Evolutionary conservation across 192 early-diverging fungal genomes (phyloP), one percentile per base, ranked within the genome.

Genomic region (Funneliformis mosseae): DNA sequence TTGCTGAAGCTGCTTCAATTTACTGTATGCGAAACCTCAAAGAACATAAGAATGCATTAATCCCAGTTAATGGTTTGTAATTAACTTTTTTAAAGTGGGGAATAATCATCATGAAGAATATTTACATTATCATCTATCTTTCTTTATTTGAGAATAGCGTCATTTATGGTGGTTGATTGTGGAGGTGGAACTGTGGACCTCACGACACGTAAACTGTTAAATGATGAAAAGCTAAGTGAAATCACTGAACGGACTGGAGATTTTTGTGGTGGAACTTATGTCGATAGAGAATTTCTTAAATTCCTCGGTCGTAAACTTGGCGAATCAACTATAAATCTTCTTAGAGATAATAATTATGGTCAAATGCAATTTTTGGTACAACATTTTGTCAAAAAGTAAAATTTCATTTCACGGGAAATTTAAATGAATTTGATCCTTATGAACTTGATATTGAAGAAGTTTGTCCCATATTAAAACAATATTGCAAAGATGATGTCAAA

Each of bases 211-310:
- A 48, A 41, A 75, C 10, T 75, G 12, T 16, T 16, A 8, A 27
- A 5, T 23, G 59, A 18, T n/a, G 18, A n/a, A 3, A 73, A 81
- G 23, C 67, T 87, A 5, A 83, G 84, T 45, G 88, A 90, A 66
- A 76, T 87, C 25, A 87, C 87, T 27, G 83, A 85, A 59, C 84
- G 87, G 8, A 80, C 81, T 14, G 86, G 87, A 25, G 83, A 82
- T 23, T 84, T 77, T 21, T 90, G 87, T 25, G 88, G 88, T 3
- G 81, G 81, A 7, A 73, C 84, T 69, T 87, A 88, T 80, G 60
- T 90, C 8, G 88, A 90, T 74, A 61, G 83, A 41, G 74, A 75
- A 60, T 75, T 75, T 59, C 23, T 75, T 59, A 28, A 25, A 21
- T 75, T 38, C 28, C 74, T 75, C 38, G 10, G 6, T n/a, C 21